These are phyloP conservation scores for Plasmodium gonderi DNA, from an alignment of 169 alveolate genomes.

Conservation along the genomic window DNA sequence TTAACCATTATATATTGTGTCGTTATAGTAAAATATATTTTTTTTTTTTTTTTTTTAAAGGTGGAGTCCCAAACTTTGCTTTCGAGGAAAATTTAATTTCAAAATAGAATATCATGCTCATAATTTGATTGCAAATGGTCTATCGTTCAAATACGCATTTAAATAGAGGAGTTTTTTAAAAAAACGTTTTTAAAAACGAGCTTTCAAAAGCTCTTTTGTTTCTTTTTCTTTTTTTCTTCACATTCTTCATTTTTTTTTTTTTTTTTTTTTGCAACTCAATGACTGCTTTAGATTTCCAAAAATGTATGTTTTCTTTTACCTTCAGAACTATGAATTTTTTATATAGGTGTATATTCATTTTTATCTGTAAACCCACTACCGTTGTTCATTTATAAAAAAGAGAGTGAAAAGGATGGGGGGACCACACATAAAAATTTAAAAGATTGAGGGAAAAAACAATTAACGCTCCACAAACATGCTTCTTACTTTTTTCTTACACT, in stretches of 20 bases:
- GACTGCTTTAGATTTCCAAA: not conserved
- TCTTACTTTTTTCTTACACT: not conserved
- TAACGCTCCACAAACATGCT: not conserved
- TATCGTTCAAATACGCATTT: not conserved
- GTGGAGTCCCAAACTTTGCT: no score
- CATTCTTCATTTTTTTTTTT: not conserved
- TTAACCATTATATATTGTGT: not conserved
- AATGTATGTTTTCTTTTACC: not conserved
- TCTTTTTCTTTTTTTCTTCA: no score
- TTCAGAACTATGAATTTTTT: not conserved
- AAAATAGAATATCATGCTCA: not conserved
- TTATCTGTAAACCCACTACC: not conserved
- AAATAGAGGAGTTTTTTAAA: not conserved
- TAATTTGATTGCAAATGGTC: not conserved
- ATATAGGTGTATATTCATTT: not conserved
- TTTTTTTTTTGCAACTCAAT: not conserved
- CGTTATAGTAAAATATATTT: not conserved
- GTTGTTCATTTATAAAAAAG: not conserved
- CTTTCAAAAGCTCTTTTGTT: not conserved
- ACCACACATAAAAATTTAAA: not conserved
- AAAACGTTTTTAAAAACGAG: not conserved
- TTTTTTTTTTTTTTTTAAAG: not conserved
- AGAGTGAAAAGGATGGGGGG: not conserved
- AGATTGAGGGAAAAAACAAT: not conserved
- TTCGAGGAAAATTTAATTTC: not conserved